Evolutionary conservation across 164 flowering plant genomes (phyloP).

Genomic region (Liriodendron chinense): DNA sequence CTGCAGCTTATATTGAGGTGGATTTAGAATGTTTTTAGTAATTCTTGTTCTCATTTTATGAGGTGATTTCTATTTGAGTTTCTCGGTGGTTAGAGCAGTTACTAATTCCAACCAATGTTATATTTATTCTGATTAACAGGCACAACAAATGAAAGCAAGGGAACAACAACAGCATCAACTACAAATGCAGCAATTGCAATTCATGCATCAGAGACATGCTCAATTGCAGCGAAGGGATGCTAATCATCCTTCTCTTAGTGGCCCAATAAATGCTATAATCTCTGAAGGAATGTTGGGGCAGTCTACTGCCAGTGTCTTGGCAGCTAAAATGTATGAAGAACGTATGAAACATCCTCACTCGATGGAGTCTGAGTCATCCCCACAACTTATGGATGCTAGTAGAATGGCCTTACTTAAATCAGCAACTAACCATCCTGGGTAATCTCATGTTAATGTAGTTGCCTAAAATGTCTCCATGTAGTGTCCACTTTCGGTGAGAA

Average conservation of each 20-base stretch:
- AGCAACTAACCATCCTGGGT: constrained; percentile 72
- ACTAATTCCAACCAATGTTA: neutral
- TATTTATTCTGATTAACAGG: constrained; percentile 24
- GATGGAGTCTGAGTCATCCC: constrained; percentile 66
- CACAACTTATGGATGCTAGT: constrained; percentile 67
- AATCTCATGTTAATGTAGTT: constrained; percentile 11
- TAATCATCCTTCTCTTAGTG: constrained; percentile 55
- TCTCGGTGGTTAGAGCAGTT: neutral
- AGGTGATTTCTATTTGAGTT: neutral
- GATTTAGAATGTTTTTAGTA: neutral
- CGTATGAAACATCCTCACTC: constrained; percentile 69
- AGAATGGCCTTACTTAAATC: constrained; percentile 80
- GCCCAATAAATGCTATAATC: constrained; percentile 53
- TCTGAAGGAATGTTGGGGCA: constrained; percentile 78
- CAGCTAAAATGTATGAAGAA: constrained; percentile 78
- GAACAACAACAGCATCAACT: constrained; percentile 57
- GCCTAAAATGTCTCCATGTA: neutral
- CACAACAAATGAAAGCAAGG: constrained; percentile 62
- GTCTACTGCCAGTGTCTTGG: constrained; percentile 70
- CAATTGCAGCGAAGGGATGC: constrained; percentile 71
- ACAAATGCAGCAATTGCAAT: constrained; percentile 79
- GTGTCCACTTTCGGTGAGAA: neutral
- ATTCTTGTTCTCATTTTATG: neutral
- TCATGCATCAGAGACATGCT: constrained; percentile 67
- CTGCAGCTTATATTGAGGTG: constrained; percentile 86